phyloP scores from a whole-genome alignment of 1,284 basidiomycete species.

The Rhodotorula sp. region DNA sequence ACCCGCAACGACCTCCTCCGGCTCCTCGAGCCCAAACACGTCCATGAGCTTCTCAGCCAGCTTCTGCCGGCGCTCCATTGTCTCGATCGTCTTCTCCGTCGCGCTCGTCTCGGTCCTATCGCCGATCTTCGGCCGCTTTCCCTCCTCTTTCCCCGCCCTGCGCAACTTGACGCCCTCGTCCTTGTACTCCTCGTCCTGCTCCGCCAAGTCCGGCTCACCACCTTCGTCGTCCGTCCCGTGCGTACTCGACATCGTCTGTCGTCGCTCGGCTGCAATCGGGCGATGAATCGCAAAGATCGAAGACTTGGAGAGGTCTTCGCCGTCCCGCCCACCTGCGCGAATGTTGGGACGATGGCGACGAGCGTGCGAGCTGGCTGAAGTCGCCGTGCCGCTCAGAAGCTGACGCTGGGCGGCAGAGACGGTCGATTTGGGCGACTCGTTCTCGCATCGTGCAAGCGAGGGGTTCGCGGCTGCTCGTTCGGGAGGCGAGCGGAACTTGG shows the following conservation, averaged over 20 bases:
- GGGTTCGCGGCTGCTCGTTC: conserved; percentile 7
- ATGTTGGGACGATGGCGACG: background rate
- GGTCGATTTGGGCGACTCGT: background rate
- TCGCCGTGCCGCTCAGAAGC: too few species aligned
- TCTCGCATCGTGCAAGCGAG: conserved; percentile 1
- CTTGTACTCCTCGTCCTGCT: conserved; percentile 58
- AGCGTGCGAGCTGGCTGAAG: background rate
- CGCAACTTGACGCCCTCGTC: background rate
- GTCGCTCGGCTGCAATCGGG: conserved; percentile 59
- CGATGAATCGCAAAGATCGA: conserved; percentile 82
- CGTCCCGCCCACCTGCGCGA: background rate
- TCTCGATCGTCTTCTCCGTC: conserved; percentile 68
- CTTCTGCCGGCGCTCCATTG: conserved; percentile 64
- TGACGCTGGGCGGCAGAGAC: conserved; percentile 3
- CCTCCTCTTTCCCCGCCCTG: too few species aligned
- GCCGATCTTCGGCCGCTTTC: too few species aligned
- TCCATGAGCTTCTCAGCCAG: conserved; percentile 80
- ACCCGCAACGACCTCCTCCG: conserved; percentile 80
- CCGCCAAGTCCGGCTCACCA: conserved; percentile 43
- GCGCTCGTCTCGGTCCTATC: conserved; percentile 6
- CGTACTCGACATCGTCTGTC: conserved; percentile 4
- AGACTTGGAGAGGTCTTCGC: conserved; percentile 57
- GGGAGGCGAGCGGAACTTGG: conserved; percentile 2
- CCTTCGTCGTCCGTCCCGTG: background rate
- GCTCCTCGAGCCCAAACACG: conserved; percentile 74